Conservation (phyloP, 2,329 filamentous ascomycete genomes). For the Spiromastix sp. region DNA sequence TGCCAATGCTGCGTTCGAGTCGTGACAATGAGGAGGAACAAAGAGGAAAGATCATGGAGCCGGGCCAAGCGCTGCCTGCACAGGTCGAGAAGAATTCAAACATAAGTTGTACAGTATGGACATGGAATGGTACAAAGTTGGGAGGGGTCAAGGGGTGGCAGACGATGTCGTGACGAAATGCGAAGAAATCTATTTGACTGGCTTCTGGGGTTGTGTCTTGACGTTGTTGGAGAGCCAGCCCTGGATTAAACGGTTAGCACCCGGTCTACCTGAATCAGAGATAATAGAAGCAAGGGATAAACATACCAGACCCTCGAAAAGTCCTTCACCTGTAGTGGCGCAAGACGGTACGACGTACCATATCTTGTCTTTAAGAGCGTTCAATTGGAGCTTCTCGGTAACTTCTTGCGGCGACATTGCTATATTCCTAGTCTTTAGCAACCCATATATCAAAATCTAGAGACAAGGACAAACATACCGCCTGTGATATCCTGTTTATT, state of each 20-base stretch:
- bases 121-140: background rate
- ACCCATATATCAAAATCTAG: conserved; percentile 1
- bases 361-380: conserved; percentile 69
- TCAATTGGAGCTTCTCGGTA: conserved; percentile 65
- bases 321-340: conserved; percentile 69
- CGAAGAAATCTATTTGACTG: conserved; percentile 10
- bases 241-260: conserved; percentile 23
- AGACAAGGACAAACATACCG: conserved; percentile 40
- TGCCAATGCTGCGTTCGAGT: conserved; percentile 6
- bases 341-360: conserved; percentile 80
- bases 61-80: no score
- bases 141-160: background rate
- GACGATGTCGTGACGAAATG: background rate
- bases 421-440: conserved; percentile 22
- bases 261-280: background rate
- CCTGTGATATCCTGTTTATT: conserved; percentile 96
- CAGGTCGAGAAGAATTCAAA: no score
- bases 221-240: conserved; percentile 77
- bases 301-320: conserved; percentile 64
- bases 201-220: conserved; percentile 45
- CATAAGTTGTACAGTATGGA: no score
- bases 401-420: conserved; percentile 73
- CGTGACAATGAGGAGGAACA: conserved; percentile 1
- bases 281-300: background rate
- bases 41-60: no score